Percentiles rank a stretch among this genome's conserved stretches.
These are phyloP conservation scores for Cokeromyces recurvatus DNA, from an alignment of 371 early-diverging fungal species.

Conservation along the genomic window DNA sequence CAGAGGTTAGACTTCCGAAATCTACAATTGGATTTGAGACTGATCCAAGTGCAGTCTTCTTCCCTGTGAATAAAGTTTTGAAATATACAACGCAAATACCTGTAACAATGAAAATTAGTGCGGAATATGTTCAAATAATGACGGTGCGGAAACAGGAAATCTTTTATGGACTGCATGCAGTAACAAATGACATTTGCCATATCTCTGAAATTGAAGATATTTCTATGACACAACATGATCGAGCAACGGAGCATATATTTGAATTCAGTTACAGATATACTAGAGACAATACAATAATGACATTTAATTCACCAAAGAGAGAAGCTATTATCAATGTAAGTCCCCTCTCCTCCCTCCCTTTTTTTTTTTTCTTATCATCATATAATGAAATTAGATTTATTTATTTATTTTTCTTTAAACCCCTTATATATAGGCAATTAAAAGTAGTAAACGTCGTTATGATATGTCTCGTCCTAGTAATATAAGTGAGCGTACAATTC, in stretches of 20 bases:
- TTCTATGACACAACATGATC: slow-evolving; percentile 28
- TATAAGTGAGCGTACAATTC: slow-evolving; percentile 62
- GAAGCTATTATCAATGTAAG: slow-evolving; percentile 58
- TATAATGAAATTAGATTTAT: too few species aligned
- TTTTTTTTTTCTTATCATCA: not conserved
- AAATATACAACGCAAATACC: slow-evolving; percentile 58
- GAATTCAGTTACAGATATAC: slow-evolving; percentile 71
- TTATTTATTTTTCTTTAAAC: too few species aligned
- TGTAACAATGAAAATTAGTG: slow-evolving; percentile 73
- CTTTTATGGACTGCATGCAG: slow-evolving; percentile 57
- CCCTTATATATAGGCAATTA: too few species aligned
- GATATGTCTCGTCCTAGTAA: slow-evolving; percentile 56
- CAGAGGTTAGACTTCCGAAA: slow-evolving; percentile 72
- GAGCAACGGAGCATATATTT: slow-evolving; percentile 41
- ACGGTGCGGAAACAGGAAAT: slow-evolving; percentile 56
- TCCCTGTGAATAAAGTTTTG: slow-evolving; percentile 55
- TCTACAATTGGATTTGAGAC: slow-evolving; percentile 54
- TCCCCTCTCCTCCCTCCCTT: too few species aligned
- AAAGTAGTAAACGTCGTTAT: slow-evolving; percentile 64
- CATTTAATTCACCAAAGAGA: slow-evolving; percentile 65
- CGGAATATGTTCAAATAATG: slow-evolving; percentile 75
- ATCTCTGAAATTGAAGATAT: slow-evolving; percentile 81
- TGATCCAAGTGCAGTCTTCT: slow-evolving; percentile 53
- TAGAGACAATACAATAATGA: slow-evolving; percentile 48
- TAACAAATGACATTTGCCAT: slow-evolving; percentile 81